phyloP scores from a whole-genome alignment of 805 yeast species.

The Pichia cephalocereana region DNA sequence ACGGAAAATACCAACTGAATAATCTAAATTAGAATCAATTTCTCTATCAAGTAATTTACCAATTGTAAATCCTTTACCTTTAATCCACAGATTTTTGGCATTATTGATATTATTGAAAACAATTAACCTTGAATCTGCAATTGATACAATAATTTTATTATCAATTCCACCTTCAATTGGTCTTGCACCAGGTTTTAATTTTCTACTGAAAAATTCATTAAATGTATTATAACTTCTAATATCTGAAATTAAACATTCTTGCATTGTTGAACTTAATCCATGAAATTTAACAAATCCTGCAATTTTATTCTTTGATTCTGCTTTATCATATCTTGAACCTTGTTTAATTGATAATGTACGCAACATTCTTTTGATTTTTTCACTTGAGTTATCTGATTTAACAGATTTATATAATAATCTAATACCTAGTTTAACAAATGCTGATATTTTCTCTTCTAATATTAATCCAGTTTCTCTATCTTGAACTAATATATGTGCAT shows the following conservation, averaged over 20 bases:
- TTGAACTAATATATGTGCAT: constrained; percentile 91
- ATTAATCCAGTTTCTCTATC: constrained; percentile 83
- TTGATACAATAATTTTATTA: constrained; percentile 47
- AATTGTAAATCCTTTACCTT: constrained; percentile 69
- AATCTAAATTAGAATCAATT: constrained; percentile 18
- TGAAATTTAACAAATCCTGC: constrained; percentile 75
- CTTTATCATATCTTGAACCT: constrained; percentile 74
- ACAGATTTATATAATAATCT: constrained; percentile 73
- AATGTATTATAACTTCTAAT: constrained; percentile 52
- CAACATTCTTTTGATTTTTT: constrained; percentile 51
- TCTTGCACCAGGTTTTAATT: constrained; percentile 62
- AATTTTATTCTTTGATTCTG: constrained; percentile 57
- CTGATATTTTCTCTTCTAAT: constrained; percentile 88
- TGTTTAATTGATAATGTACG: constrained; percentile 65
- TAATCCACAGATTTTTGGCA: constrained; percentile 82
- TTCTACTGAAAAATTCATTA: constrained; percentile 84
- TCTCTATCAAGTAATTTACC: constrained; percentile 33
- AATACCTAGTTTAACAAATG: constrained; percentile 82
- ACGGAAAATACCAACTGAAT: constrained; percentile 71
- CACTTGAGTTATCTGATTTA: constrained; percentile 32
- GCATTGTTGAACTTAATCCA: constrained; percentile 57
- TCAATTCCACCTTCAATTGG: constrained; percentile 47
- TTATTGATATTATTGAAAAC: constrained; percentile 48
- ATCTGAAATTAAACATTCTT: constrained; percentile 50
- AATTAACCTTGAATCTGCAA: constrained; percentile 84